Evolutionary conservation across 257 asterid genomes (phyloP).

Genomic region (Thymus mandschuricus): DNA sequence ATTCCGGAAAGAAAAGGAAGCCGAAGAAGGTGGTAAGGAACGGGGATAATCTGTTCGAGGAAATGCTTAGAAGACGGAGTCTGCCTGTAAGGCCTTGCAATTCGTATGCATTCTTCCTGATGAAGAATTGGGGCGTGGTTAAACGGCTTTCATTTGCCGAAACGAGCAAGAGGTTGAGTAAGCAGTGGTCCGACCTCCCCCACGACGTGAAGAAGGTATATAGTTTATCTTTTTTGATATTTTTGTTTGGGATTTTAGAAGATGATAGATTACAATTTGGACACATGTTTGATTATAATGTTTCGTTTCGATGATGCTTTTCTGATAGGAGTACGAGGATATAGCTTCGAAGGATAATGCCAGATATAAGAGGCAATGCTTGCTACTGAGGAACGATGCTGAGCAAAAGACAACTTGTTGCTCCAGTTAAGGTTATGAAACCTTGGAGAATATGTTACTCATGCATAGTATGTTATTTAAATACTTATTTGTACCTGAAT

Average conservation of each 20-base stretch:
- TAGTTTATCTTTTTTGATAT: neutral
- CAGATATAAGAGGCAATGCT: slow-evolving; percentile 42
- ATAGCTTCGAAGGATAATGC: slow-evolving; percentile 43
- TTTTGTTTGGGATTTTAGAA: neutral
- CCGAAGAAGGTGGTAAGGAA: slow-evolving; percentile 2
- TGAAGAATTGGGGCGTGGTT: slow-evolving; percentile 39
- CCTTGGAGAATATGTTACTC: slow-evolving; percentile 4
- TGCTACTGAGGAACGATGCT: slow-evolving; percentile 29
- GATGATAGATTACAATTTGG: neutral
- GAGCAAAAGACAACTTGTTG: slow-evolving; percentile 6
- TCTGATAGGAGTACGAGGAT: slow-evolving; percentile 38
- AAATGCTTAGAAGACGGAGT: slow-evolving; percentile 38
- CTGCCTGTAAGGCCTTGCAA: slow-evolving; percentile 39
- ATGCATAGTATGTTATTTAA: neutral
- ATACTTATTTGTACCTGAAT: neutral
- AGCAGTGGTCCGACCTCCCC: slow-evolving; percentile 40
- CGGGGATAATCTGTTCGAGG: slow-evolving; percentile 24
- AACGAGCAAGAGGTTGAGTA: slow-evolving; percentile 41
- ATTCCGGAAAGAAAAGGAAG: slow-evolving; percentile 18
- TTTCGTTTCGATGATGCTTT: slow-evolving; percentile 4
- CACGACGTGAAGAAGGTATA: slow-evolving; percentile 35
- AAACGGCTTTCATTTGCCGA: slow-evolving; percentile 38
- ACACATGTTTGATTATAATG: neutral
- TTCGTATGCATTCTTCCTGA: slow-evolving; percentile 42
- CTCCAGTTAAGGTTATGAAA: slow-evolving; percentile 21